These are phyloP conservation scores for Yarrowia sp. DNA, from an alignment of 805 yeast species.

Conservation along the genomic window DNA sequence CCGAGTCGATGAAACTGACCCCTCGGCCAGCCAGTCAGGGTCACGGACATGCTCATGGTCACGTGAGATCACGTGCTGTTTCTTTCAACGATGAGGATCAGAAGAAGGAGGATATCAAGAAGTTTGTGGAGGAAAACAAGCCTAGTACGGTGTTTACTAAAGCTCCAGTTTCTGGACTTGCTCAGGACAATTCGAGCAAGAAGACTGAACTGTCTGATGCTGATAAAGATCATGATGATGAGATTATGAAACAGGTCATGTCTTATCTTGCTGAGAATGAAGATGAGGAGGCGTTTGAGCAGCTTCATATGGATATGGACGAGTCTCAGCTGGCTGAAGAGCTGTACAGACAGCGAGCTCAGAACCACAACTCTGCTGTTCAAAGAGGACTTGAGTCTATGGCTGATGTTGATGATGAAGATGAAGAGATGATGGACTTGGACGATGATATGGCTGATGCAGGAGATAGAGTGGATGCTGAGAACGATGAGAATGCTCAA, in stretches of 20 bases:
- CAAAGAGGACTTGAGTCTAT: background rate
- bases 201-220: background rate
- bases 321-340: slow-evolving; percentile 14
- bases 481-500: slow-evolving; percentile 21
- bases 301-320: slow-evolving; percentile 19
- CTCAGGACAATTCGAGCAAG: background rate
- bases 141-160: background rate
- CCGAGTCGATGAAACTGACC: background rate
- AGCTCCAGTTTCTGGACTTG: background rate
- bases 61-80: background rate
- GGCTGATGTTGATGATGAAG: slow-evolving; percentile 14
- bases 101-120: no score
- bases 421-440: background rate
- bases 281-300: slow-evolving; percentile 13
- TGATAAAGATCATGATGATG: slow-evolving; percentile 16
- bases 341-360: slow-evolving; percentile 9
- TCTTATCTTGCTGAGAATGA: slow-evolving; percentile 15
- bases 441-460: slow-evolving; percentile 18
- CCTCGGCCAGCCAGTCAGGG: background rate
- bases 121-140: background rate
- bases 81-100: background rate
- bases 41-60: slow-evolving; percentile 1
- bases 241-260: slow-evolving; percentile 14
- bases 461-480: background rate
- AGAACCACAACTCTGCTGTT: slow-evolving; percentile 16